These are phyloP conservation scores for Globomyces pollinis-pini DNA, from an alignment of 192 early-diverging fungal genomes.

Conservation along the genomic window DNA sequence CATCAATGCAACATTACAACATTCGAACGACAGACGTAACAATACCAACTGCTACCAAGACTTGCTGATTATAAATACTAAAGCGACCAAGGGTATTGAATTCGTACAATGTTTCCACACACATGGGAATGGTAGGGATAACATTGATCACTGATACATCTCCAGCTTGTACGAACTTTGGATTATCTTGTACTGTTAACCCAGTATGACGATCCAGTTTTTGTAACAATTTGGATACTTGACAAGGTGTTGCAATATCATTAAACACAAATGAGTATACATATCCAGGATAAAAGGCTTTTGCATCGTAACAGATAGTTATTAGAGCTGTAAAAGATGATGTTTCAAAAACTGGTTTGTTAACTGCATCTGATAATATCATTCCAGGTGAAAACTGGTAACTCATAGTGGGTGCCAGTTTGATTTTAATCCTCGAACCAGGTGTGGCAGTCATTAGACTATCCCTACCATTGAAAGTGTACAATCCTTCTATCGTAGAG, in stretches of 20 bases:
- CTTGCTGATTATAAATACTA: neutral
- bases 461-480: too few relatives aligned
- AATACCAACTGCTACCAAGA: neutral
- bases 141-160: neutral
- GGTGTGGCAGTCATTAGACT: too few relatives aligned
- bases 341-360: neutral
- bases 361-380: neutral
- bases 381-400: neutral
- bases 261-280: too few relatives aligned
- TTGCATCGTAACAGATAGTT: neutral
- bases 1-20: too few relatives aligned
- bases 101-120: neutral
- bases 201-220: conserved; percentile 2
- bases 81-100: neutral
- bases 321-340: neutral
- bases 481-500: too few relatives aligned
- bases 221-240: neutral
- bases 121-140: neutral
- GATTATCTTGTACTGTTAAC: neutral
- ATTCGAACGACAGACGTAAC: neutral
- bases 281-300: too few relatives aligned
- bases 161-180: neutral
- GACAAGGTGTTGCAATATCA: too few relatives aligned
- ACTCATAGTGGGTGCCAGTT: neutral
- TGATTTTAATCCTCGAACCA: too few relatives aligned